Base-by-base conservation (phyloP, 2,329 filamentous ascomycete genomes). In the Fusarium paranaense region DNA sequence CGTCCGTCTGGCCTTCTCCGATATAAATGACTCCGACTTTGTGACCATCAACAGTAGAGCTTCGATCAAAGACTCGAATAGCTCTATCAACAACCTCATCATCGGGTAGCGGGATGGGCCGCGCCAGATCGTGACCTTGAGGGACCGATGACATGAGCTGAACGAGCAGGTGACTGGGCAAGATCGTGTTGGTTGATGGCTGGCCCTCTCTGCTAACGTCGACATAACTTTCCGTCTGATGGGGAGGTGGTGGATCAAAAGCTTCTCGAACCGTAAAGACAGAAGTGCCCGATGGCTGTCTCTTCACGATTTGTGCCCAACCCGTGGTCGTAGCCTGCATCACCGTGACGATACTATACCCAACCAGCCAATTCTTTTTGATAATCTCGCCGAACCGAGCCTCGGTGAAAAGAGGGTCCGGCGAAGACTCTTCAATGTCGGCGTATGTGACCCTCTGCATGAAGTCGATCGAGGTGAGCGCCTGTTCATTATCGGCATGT, bases 1-100 rank as follows among this genome's bases (percentile, higher is more conserved):
- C 97, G 2, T 91, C 85, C 1, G 90, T 94, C 83, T 99, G 97
- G 8, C 93, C 93, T 77, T 97, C 92, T 63, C 93, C 95, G 72
- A 98, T 93, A 82, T 98, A 99, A 45, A 99, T 92, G 25, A 99
- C 93, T 18, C 97, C 97, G 47, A 98, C 93, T 83, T 98, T 98
- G 86, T 98, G 95, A 8, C 95, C 95, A 82, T 99, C 97, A 6
- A 99, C 92, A 10, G 95, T 95, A 40, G 96, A 93, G 74, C 91
- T 97, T 35, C 92, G 91, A 82, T 99, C 97, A 81, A 99, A 97
- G 14, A 91, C 87, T 40, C 90, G 89, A 42, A 99, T 92, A 1
- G 94, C 93, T 75, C 96, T 91, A 40, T 90, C 88, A 3, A 92
- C 90, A 35, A 89, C 88, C 18, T 94, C 93, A 67, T 93, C 88